These are phyloP conservation scores for Dovyalis caffra DNA, from an alignment of 345 rosid genomes.

Conservation along the genomic window DNA sequence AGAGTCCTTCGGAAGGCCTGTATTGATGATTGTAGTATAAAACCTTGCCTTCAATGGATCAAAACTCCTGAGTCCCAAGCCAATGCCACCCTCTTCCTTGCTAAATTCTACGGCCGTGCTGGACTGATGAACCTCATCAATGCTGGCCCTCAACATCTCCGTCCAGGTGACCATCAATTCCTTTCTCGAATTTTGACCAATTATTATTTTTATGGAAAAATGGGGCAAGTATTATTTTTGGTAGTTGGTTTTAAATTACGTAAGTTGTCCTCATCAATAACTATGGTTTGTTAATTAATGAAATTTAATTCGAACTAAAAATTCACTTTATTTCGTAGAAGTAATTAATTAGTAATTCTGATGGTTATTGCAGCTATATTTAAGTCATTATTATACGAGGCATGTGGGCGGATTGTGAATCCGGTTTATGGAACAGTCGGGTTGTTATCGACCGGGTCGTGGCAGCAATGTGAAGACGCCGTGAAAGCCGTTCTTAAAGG, in stretches of 20 bases:
- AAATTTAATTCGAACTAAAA: too few species aligned
- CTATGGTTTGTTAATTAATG: too few species aligned
- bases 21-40: constrained; percentile 7
- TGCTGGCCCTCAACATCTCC: constrained; percentile 20
- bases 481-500: constrained; percentile 35
- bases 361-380: constrained; percentile 28
- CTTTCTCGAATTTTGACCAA: too few species aligned
- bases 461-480: constrained; percentile 43
- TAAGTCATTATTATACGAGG: constrained; percentile 41
- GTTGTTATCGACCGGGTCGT: constrained; percentile 35
- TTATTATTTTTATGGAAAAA: not conserved
- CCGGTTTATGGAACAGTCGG: constrained; percentile 45
- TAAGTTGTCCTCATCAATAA: too few species aligned
- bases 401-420: constrained; percentile 45
- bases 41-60: constrained; percentile 21
- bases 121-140: constrained; percentile 21
- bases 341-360: too few species aligned
- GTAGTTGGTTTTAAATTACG: too few species aligned
- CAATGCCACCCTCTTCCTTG: constrained; percentile 23
- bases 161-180: not conserved
- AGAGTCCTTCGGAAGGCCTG: constrained; percentile 23
- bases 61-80: constrained; percentile 15
- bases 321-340: not conserved
- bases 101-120: constrained; percentile 22
- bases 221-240: not conserved